Conservation (phyloP, 2,329 filamentous ascomycete genomes). For the Cladobotryum mycophilum region DNA sequence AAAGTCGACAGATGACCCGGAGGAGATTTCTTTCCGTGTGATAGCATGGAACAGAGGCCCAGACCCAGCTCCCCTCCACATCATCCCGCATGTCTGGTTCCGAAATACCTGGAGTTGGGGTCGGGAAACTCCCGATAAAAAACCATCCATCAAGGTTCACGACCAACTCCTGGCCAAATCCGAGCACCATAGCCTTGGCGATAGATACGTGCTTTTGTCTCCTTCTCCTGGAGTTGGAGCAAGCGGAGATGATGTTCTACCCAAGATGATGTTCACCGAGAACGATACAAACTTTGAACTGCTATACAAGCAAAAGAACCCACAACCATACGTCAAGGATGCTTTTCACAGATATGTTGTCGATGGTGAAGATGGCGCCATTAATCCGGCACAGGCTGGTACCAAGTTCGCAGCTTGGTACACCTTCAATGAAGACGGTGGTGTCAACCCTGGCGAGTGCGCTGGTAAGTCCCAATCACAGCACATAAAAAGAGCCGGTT, state of each 20-base stretch:
- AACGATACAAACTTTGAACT: slow-evolving; percentile 85
- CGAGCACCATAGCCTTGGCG: slow-evolving; percentile 73
- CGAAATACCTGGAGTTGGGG: slow-evolving; percentile 98
- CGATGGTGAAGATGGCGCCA: slow-evolving; percentile 67
- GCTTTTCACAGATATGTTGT: slow-evolving; percentile 89
- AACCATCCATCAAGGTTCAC: slow-evolving; percentile 67
- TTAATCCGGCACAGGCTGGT: slow-evolving; percentile 74
- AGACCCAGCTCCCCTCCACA: slow-evolving; percentile 84
- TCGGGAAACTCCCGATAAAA: slow-evolving; percentile 65
- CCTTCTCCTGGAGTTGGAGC: slow-evolving; percentile 81
- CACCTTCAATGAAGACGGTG: slow-evolving; percentile 81
- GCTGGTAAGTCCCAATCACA: slow-evolving; percentile 52
- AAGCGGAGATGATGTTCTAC: slow-evolving; percentile 76
- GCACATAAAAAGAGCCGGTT: background rate
- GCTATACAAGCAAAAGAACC: slow-evolving; percentile 73
- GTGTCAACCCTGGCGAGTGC: slow-evolving; percentile 83
- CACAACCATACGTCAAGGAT: slow-evolving; percentile 84
- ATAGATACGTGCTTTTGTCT: slow-evolving; percentile 77
- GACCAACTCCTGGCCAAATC: slow-evolving; percentile 65
- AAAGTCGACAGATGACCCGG: slow-evolving; percentile 86
- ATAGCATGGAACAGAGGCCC: slow-evolving; percentile 95
- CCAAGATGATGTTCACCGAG: slow-evolving; percentile 83
- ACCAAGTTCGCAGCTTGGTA: slow-evolving; percentile 93
- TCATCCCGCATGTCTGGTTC: slow-evolving; percentile 93
- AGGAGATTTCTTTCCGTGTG: slow-evolving; percentile 87